These are phyloP conservation scores for Tolypocladium endophyticum DNA, from an alignment of 2,329 filamentous ascomycete species.

Conservation along the genomic window DNA sequence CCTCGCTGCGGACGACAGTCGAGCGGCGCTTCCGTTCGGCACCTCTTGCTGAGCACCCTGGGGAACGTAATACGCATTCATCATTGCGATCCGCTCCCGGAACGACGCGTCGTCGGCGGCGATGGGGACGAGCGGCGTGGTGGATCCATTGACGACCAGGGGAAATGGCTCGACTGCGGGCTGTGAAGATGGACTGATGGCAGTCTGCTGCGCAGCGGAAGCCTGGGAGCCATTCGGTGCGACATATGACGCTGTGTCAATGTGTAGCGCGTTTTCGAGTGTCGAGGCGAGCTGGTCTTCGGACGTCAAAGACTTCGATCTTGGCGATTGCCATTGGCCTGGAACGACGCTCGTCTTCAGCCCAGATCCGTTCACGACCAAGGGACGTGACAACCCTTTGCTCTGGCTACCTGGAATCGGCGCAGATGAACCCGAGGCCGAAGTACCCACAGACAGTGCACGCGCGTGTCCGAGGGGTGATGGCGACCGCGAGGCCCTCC, in stretches of 20 bases:
- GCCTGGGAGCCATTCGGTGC: not conserved
- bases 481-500: conserved; percentile 42
- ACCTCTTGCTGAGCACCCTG: conserved; percentile 20
- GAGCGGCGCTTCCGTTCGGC: conserved; percentile 14
- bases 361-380: conserved; percentile 42
- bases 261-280: conserved; percentile 17
- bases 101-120: conserved; percentile 28
- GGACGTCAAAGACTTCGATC: conserved; percentile 6
- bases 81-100: conserved; percentile 28
- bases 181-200: conserved; percentile 6
- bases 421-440: conserved; percentile 25
- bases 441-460: conserved; percentile 28
- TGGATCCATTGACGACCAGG: conserved; percentile 25
- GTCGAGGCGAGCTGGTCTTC: conserved; percentile 11
- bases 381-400: conserved; percentile 29
- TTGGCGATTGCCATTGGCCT: conserved; percentile 10
- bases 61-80: conserved; percentile 21
- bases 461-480: conserved; percentile 43
- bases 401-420: conserved; percentile 25
- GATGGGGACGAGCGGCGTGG: conserved; percentile 6
- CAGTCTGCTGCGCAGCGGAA: not conserved
- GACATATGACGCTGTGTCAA: conserved; percentile 8
- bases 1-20: conserved; percentile 21
- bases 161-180: conserved; percentile 15
- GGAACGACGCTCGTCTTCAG: conserved; percentile 19